These are phyloP conservation scores for Umbelopsis sp. DNA, from an alignment of 192 early-diverging fungal species.

Conservation along the genomic window DNA sequence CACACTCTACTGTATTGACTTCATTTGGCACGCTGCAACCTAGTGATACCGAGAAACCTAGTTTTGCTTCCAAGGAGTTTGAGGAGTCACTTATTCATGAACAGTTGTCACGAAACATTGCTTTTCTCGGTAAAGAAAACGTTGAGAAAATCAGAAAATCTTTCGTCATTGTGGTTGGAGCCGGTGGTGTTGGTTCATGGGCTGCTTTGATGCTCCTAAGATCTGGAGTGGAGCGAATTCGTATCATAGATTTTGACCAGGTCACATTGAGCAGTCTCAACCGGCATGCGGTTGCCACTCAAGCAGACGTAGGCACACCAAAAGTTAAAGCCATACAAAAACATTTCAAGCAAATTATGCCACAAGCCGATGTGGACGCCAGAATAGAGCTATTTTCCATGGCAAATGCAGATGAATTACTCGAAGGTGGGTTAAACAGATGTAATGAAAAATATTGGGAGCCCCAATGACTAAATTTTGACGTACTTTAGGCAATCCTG, in stretches of 20 bases:
- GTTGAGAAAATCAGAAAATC: slow-evolving; percentile 70
- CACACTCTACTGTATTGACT: slow-evolving; percentile 36
- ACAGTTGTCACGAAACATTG: slow-evolving; percentile 85
- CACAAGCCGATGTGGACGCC: slow-evolving; percentile 80
- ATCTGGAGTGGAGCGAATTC: slow-evolving; percentile 82
- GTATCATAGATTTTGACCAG: slow-evolving; percentile 98
- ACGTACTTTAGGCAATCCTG: slow-evolving; percentile 47
- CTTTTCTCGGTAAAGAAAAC: slow-evolving; percentile 86
- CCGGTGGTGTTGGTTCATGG: slow-evolving; percentile 93
- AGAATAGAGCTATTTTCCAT: slow-evolving; percentile 75
- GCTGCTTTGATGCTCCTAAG: slow-evolving; percentile 90
- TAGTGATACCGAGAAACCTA: neutral
- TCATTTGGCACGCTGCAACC: slow-evolving; percentile 21
- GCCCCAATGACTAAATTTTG: neutral
- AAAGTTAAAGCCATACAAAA: slow-evolving; percentile 78
- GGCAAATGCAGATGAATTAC: slow-evolving; percentile 67
- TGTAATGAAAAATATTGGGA: too few species aligned
- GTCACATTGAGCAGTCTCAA: slow-evolving; percentile 94
- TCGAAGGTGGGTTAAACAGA: slow-evolving; percentile 53
- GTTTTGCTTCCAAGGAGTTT: slow-evolving; percentile 18
- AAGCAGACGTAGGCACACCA: slow-evolving; percentile 87
- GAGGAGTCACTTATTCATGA: slow-evolving; percentile 79
- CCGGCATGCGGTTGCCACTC: slow-evolving; percentile 90
- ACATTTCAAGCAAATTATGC: slow-evolving; percentile 77
- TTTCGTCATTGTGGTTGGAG: slow-evolving; percentile 94